phyloP scores from a whole-genome alignment of 768 basidiomycete genomes.

The Boletus rubroflammeus region DNA sequence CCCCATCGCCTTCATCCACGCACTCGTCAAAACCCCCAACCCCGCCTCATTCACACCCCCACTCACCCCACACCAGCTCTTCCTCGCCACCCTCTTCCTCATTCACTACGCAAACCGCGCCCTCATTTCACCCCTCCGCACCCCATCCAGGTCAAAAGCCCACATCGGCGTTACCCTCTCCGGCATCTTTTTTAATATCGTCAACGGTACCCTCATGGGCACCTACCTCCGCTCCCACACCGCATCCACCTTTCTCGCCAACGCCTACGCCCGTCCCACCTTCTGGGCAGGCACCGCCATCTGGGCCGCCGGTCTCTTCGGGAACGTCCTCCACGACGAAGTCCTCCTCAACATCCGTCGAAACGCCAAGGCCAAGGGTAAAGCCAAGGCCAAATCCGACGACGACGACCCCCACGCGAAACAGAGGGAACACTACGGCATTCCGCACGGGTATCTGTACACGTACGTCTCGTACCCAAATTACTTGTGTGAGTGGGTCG shows the following conservation, averaged over 20 bases:
- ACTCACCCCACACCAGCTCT: conserved; percentile 39
- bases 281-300: conserved; percentile 65
- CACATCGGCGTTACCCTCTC: conserved; percentile 61
- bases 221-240: conserved; percentile 61
- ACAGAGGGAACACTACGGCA: conserved; percentile 59
- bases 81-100: conserved; percentile 60
- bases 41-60: conserved; percentile 27
- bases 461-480: conserved; percentile 84
- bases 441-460: conserved; percentile 80
- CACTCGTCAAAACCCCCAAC: conserved; percentile 47
- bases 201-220: conserved; percentile 71
- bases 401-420: conserved; percentile 24
- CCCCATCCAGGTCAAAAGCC: conserved; percentile 72
- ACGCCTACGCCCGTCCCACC: conserved; percentile 30
- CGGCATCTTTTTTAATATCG: conserved; percentile 61
- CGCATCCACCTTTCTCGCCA: conserved; percentile 42
- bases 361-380: conserved; percentile 44
- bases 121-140: conserved; percentile 72
- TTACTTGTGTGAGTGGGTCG: conserved; percentile 93
- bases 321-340: conserved; percentile 90
- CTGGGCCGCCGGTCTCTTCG: conserved; percentile 69
- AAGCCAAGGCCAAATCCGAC: conserved; percentile 27
- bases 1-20: conserved; percentile 50
- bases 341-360: conserved; percentile 79
- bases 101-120: conserved; percentile 84